Percentiles rank a stretch among this genome's conserved stretches.
phyloP scores from a whole-genome alignment of 2,329 filamentous ascomycete species.

The Ceratocystis albifundus region DNA sequence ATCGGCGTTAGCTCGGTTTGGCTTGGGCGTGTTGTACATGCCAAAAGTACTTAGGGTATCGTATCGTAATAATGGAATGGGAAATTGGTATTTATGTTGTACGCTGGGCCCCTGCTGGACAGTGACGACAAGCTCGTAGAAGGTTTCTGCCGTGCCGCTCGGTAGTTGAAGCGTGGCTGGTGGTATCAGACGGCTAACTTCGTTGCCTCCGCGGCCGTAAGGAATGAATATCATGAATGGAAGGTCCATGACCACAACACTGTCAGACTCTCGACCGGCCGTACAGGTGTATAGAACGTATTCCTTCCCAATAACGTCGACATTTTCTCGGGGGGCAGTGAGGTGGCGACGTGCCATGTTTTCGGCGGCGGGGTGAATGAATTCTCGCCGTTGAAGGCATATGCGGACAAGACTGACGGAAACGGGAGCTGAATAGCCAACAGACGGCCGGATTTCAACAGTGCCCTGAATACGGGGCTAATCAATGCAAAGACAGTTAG shows the following conservation, averaged over 20 bases:
- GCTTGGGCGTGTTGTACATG: constrained; percentile 97
- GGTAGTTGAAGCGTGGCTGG: constrained; percentile 84
- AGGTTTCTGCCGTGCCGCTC: constrained; percentile 91
- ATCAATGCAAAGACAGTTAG: background rate
- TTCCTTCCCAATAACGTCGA: constrained; percentile 91
- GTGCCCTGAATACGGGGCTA: constrained; percentile 95
- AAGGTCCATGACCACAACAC: constrained; percentile 87
- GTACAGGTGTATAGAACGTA: constrained; percentile 81
- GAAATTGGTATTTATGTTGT: constrained; percentile 83
- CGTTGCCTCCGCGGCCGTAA: constrained; percentile 75
- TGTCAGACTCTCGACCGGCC: constrained; percentile 73
- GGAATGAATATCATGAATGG: constrained; percentile 97
- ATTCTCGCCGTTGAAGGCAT: constrained; percentile 83
- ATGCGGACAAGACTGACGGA: constrained; percentile 88
- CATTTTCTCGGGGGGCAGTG: constrained; percentile 77
- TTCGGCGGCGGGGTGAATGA: constrained; percentile 91
- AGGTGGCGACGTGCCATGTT: constrained; percentile 87
- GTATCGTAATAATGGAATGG: constrained; percentile 82
- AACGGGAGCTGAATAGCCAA: constrained; percentile 79
- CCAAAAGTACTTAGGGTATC: constrained; percentile 96
- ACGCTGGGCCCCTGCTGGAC: constrained; percentile 81
- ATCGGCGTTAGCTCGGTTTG: constrained; percentile 72
- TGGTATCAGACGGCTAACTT: constrained; percentile 78
- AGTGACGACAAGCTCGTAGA: constrained; percentile 89
- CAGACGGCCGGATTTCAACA: constrained; percentile 83